These are phyloP conservation scores for Coemansia sp. DNA, from an alignment of 192 early-diverging fungal species.

Conservation along the genomic window DNA sequence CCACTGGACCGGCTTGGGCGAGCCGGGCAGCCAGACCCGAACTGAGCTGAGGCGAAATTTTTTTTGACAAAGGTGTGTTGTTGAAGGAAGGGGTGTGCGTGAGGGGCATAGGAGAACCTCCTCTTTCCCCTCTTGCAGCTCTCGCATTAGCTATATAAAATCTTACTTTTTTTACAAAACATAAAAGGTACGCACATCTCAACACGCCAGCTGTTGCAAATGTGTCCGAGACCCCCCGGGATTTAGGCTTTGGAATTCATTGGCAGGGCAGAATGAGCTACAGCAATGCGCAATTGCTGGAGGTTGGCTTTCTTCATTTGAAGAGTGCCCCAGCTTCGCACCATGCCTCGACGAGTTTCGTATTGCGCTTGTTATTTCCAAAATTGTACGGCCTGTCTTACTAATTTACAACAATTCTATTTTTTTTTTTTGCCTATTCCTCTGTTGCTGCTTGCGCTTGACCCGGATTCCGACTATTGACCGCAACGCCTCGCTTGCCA, in stretches of 20 bases:
- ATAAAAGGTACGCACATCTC: conserved; percentile 18
- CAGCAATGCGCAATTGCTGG: too few species aligned
- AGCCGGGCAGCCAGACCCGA: not conserved
- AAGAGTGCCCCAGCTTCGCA: too few species aligned
- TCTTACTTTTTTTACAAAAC: conserved; percentile 15
- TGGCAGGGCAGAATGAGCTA: not conserved
- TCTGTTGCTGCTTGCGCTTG: too few species aligned
- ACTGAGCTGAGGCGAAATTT: conserved; percentile 8
- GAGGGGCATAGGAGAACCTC: conserved; percentile 10
- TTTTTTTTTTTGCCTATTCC: too few species aligned
- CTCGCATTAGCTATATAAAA: conserved; percentile 12
- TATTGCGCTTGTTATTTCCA: too few species aligned
- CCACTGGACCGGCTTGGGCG: not conserved
- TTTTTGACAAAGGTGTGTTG: conserved; percentile 2
- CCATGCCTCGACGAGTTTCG: too few species aligned
- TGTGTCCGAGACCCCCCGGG: not conserved
- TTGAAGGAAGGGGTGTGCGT: not conserved
- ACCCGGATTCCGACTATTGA: too few species aligned
- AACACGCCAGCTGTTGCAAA: not conserved
- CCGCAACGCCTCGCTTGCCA: not conserved
- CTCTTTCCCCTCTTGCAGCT: conserved; percentile 36
- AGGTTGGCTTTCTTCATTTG: too few species aligned
- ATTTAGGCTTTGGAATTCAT: not conserved
- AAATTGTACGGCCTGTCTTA: too few species aligned
- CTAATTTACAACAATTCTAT: too few species aligned